Evolutionary conservation across 2,329 filamentous ascomycete genomes (phyloP).

Genomic region (Verticillium dahliae): DNA sequence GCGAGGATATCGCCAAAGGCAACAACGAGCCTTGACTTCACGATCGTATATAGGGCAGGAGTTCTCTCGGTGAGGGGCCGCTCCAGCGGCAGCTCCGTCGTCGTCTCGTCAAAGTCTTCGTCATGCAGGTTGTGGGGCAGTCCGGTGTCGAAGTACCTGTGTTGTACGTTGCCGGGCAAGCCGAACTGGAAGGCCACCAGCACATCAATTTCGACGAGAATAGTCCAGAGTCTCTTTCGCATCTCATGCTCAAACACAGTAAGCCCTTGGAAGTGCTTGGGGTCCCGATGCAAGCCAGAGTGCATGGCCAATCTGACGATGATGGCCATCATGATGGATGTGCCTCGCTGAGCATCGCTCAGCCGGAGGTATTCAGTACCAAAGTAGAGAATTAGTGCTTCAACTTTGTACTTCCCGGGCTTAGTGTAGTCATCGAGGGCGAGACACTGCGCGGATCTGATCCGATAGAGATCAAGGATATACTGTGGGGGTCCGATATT

Average conservation of each 20-base stretch:
- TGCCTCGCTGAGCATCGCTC: slow-evolving; percentile 3
- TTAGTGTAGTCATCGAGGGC: slow-evolving; percentile 21
- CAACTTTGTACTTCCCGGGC: slow-evolving; percentile 10
- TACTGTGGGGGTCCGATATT: slow-evolving; percentile 13
- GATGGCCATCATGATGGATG: slow-evolving; percentile 23
- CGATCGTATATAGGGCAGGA: slow-evolving; percentile 16
- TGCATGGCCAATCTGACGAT: slow-evolving; percentile 27
- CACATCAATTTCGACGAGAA: slow-evolving; percentile 32
- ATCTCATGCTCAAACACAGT: slow-evolving; percentile 35
- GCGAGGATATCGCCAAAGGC: slow-evolving; percentile 17
- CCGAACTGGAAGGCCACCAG: slow-evolving; percentile 37
- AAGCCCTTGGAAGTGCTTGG: slow-evolving; percentile 31
- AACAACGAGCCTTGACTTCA: slow-evolving; percentile 16
- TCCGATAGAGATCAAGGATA: slow-evolving; percentile 15
- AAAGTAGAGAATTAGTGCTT: slow-evolving; percentile 7
- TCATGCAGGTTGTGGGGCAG: slow-evolving; percentile 37
- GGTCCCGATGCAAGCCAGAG: slow-evolving; percentile 38
- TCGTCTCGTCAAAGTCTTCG: slow-evolving; percentile 29
- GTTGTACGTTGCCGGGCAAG: slow-evolving; percentile 34
- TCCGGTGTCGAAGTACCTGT: slow-evolving; percentile 30
- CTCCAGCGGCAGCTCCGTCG: slow-evolving; percentile 25
- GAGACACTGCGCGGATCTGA: slow-evolving; percentile 19
- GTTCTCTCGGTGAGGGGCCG: slow-evolving; percentile 21
- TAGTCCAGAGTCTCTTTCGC: slow-evolving; percentile 35
- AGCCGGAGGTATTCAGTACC: slow-evolving; percentile 4